Conservation (phyloP, 768 basidiomycete species). For the Piloderma croceum region DNA sequence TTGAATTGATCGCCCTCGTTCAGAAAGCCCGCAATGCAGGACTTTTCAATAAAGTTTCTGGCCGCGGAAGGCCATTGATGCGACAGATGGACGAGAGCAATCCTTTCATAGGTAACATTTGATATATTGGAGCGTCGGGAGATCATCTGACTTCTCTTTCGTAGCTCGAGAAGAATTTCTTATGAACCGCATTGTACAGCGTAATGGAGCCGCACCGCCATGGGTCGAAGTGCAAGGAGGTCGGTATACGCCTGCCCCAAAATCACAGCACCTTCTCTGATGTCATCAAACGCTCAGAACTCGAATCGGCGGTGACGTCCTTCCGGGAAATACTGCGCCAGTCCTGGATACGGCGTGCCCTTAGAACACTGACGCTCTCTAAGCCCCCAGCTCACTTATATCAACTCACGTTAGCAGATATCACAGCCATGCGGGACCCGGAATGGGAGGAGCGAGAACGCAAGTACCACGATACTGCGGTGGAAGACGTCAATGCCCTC, state of each 20-base stretch:
- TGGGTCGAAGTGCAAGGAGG: conserved; percentile 83
- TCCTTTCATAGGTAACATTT: too few relatives aligned
- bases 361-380: conserved; percentile 51
- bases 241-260: conserved; percentile 23
- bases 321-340: conserved; percentile 63
- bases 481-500: conserved; percentile 67
- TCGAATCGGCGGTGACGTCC: conserved; percentile 53
- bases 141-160: too few relatives aligned
- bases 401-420: conserved; percentile 28
- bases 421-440: conserved; percentile 48
- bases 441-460: conserved; percentile 68
- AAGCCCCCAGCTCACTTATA: conserved; percentile 37
- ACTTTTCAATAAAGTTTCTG: conserved; percentile 65
- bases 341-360: conserved; percentile 71
- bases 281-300: conserved; percentile 35
- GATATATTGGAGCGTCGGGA: too few relatives aligned
- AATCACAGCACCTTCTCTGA: not conserved
- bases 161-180: conserved; percentile 75
- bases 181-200: conserved; percentile 80
- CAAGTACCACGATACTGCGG: conserved; percentile 60
- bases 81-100: conserved; percentile 44
- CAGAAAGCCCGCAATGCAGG: conserved; percentile 66
- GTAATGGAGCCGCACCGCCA: conserved; percentile 76
- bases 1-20: not conserved
- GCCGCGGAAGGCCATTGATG: conserved; percentile 51